These are phyloP conservation scores for Mrakia gelida DNA, from an alignment of 768 basidiomycete genomes.

Conservation along the genomic window DNA sequence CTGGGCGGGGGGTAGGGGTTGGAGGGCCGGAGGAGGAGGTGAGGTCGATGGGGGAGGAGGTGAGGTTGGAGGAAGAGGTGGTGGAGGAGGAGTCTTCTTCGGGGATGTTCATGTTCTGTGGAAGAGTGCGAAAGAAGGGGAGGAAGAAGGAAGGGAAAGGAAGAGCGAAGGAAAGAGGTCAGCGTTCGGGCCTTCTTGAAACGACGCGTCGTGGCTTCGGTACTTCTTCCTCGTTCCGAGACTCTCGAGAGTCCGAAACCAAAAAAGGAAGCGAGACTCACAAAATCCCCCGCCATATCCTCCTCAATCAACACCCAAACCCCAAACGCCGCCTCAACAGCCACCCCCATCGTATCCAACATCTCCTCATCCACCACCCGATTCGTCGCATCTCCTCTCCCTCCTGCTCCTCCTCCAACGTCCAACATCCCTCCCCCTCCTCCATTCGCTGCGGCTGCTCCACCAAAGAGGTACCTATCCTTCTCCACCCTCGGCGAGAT, in stretches of 20 bases:
- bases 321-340: conserved; percentile 71
- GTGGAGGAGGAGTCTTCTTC: neutral
- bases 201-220: neutral
- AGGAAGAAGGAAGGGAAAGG: neutral
- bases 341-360: conserved; percentile 68
- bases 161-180: neutral
- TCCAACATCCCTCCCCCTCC: neutral
- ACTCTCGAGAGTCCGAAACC: neutral
- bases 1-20: neutral
- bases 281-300: conserved; percentile 47
- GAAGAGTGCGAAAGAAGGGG: neutral
- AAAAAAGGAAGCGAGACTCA: neutral
- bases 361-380: conserved; percentile 69
- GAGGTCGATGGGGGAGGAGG: neutral
- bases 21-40: neutral
- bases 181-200: too few relatives aligned
- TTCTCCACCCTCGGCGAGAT: conserved; percentile 8
- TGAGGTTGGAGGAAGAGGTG: neutral
- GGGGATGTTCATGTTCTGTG: neutral
- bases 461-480: neutral
- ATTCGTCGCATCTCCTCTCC: neutral
- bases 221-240: too few relatives aligned
- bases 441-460: neutral
- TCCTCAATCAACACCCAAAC: conserved; percentile 80
- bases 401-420: neutral